These are phyloP conservation scores for Marasmius tenuissimus DNA, from an alignment of 1,284 basidiomycete species.

Conservation along the genomic window DNA sequence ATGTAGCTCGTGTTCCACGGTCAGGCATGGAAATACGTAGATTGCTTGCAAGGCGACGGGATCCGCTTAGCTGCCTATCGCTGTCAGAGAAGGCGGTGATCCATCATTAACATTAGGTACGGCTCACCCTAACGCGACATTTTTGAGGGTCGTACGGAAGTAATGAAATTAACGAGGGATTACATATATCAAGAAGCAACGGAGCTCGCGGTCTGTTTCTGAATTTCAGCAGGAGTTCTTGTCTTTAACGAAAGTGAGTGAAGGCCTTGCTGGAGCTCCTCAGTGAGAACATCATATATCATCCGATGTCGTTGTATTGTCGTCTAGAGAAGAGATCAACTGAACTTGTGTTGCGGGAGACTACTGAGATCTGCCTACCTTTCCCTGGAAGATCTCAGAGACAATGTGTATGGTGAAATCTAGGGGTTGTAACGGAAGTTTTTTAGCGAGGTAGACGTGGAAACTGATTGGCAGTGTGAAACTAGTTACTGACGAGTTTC, in stretches of 20 bases:
- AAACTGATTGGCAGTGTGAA: slow-evolving; percentile 13
- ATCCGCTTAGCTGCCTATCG: background rate
- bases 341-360: background rate
- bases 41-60: background rate
- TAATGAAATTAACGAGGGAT: background rate
- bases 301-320: slow-evolving; percentile 79
- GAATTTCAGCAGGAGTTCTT: slow-evolving; percentile 57
- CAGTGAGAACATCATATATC: slow-evolving; percentile 67
- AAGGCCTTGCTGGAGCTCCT: slow-evolving; percentile 67
- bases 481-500: slow-evolving; percentile 65
- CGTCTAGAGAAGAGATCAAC: slow-evolving; percentile 38
- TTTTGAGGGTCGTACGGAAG: background rate
- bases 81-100: background rate
- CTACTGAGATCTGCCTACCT: slow-evolving; percentile 45
- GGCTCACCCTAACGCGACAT: background rate
- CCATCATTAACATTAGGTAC: background rate
- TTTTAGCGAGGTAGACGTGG: slow-evolving; percentile 3
- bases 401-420: slow-evolving; percentile 76
- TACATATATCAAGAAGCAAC: background rate
- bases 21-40: background rate
- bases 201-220: background rate
- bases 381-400: slow-evolving; percentile 69
- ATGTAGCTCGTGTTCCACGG: background rate
- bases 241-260: slow-evolving; percentile 79
- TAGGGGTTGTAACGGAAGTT: slow-evolving; percentile 28